These are phyloP conservation scores for Theobroma cacao DNA, from an alignment of 345 rosid species.

Conservation along the genomic window DNA sequence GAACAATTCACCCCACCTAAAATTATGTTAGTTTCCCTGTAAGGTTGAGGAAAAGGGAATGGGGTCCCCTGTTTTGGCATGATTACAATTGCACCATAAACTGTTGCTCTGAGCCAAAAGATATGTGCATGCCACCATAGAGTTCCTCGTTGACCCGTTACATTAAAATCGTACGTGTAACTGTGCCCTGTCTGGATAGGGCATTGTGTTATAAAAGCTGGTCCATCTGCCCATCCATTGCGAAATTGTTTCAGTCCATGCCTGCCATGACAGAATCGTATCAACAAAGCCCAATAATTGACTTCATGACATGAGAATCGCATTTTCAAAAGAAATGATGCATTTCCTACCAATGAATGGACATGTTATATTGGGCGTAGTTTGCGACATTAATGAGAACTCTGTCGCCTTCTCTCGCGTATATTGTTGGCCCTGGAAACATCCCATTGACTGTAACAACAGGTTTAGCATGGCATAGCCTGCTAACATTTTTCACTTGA, in stretches of 20 bases:
- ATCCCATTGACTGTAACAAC: constrained; percentile 30
- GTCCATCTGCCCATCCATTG: constrained; percentile 89
- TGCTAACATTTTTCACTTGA: constrained; percentile 22
- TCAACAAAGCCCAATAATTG: neutral
- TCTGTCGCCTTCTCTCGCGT: constrained; percentile 54
- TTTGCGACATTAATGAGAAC: constrained; percentile 56
- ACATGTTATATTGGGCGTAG: constrained; percentile 56
- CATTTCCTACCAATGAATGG: constrained; percentile 55
- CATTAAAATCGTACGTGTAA: constrained; percentile 50
- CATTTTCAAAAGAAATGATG: neutral
- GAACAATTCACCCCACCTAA: constrained; percentile 32
- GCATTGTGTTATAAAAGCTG: constrained; percentile 78
- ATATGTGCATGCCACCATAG: constrained; percentile 79
- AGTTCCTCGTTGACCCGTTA: constrained; percentile 71
- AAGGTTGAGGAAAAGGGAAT: constrained; percentile 61
- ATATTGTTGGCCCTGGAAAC: constrained; percentile 48
- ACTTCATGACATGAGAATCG: neutral
- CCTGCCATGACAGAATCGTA: constrained; percentile 31
- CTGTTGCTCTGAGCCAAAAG: constrained; percentile 63
- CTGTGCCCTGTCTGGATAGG: constrained; percentile 64
- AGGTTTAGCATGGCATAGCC: constrained; percentile 22
- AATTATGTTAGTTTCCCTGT: constrained; percentile 46
- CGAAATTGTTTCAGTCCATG: constrained; percentile 72
- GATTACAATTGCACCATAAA: constrained; percentile 65
- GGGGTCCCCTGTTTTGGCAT: constrained; percentile 64